Evolutionary conservation across 2,329 filamentous ascomycete genomes (phyloP).

Genomic region (Diaporthe sp.): DNA sequence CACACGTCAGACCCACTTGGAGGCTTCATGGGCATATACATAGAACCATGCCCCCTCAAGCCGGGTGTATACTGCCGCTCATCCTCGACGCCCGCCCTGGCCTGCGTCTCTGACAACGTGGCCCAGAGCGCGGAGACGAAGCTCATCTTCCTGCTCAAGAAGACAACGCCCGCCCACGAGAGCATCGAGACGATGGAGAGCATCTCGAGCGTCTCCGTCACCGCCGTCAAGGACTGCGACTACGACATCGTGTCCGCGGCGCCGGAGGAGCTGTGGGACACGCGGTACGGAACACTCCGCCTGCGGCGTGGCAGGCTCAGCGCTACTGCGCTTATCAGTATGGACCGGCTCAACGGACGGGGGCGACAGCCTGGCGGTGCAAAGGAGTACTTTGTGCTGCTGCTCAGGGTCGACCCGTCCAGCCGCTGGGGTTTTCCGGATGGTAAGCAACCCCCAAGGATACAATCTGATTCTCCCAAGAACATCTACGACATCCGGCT

Average conservation of each 20-base stretch:
- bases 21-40: slow-evolving; percentile 33
- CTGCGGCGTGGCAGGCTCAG: slow-evolving; percentile 7
- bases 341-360: slow-evolving; percentile 6
- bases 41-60: slow-evolving; percentile 9
- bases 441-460: neutral
- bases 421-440: slow-evolving; percentile 26
- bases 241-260: slow-evolving; percentile 20
- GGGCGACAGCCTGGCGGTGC: neutral
- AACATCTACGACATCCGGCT: too few relatives aligned
- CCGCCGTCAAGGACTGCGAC: neutral
- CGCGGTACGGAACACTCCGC: neutral
- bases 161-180: slow-evolving; percentile 5
- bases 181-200: slow-evolving; percentile 29
- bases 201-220: slow-evolving; percentile 9
- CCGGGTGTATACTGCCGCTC: slow-evolving; percentile 20
- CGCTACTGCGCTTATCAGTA: slow-evolving; percentile 24
- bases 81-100: slow-evolving; percentile 10
- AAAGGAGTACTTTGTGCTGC: slow-evolving; percentile 8
- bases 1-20: slow-evolving; percentile 3
- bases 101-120: slow-evolving; percentile 22
- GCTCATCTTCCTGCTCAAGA: slow-evolving; percentile 29
- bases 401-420: slow-evolving; percentile 25
- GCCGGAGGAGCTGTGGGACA: slow-evolving; percentile 27
- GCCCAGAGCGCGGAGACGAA: slow-evolving; percentile 28
- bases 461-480: neutral